Conservation (phyloP, 2,329 filamentous ascomycete genomes). For the Stylonectria norvegica region DNA sequence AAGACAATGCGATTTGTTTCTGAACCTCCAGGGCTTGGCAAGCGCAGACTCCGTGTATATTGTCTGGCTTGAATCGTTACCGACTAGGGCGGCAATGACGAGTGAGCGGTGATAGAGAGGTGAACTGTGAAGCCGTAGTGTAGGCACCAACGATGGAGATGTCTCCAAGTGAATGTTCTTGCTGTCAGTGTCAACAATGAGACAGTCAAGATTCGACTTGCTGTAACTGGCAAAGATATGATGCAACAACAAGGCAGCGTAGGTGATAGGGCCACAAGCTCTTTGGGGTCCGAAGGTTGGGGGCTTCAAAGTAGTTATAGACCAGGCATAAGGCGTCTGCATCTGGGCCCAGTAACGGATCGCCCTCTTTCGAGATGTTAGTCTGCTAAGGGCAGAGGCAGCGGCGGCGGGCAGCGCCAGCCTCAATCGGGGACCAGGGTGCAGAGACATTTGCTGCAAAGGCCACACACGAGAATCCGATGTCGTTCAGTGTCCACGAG, state of each 20-base stretch:
- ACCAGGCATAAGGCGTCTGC: slow-evolving; percentile 26
- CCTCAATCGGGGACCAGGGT: slow-evolving; percentile 15
- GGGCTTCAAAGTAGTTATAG: slow-evolving; percentile 28
- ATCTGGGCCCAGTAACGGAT: slow-evolving; percentile 26
- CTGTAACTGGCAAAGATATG: no score
- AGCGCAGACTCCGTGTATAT: no score
- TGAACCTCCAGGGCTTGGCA: no score
- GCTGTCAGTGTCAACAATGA: no score
- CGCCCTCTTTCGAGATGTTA: slow-evolving; percentile 17
- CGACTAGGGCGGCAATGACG: no score
- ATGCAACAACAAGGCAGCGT: not conserved
- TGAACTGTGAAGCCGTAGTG: no score
- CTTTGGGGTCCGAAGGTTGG: slow-evolving; percentile 14
- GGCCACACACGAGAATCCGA: slow-evolving; percentile 17
- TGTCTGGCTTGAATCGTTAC: no score
- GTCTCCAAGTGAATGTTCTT: no score
- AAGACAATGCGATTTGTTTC: no score
- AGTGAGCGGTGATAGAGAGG: no score
- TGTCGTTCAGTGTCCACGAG: slow-evolving; percentile 11
- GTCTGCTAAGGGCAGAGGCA: slow-evolving; percentile 10
- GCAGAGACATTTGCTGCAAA: slow-evolving; percentile 11
- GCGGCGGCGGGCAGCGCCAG: slow-evolving; percentile 9
- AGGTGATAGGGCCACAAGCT: not conserved
- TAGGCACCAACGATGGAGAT: no score
- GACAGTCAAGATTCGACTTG: not conserved